Percentiles rank a stretch among this genome's conserved stretches.
phyloP scores from a whole-genome alignment of 2,329 filamentous ascomycete genomes.

The Mycosphaerella sp. region DNA sequence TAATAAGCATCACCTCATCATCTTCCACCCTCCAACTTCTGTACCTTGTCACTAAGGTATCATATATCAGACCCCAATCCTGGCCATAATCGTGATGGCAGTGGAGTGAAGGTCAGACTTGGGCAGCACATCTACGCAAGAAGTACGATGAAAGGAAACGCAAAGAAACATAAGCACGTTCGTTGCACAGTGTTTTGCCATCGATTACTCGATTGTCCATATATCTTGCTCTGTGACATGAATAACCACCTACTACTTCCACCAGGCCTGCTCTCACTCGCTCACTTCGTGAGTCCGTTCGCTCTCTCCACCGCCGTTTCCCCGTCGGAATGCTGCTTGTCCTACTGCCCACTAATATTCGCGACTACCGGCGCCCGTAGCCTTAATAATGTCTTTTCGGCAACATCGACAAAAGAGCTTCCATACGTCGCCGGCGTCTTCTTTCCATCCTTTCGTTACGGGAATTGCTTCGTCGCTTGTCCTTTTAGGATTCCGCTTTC shows the following conservation, averaged over 20 bases:
- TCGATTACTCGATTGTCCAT: conserved; percentile 7
- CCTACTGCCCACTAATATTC: conserved; percentile 21
- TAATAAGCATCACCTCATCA: too few relatives aligned
- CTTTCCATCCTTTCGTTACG: conserved; percentile 19
- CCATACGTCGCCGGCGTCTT: conserved; percentile 18
- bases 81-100: too few relatives aligned
- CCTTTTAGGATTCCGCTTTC: conserved; percentile 7
- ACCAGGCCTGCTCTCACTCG: conserved; percentile 3
- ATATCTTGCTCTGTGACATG: conserved; percentile 16
- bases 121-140: too few relatives aligned
- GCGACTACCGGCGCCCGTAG: conserved; percentile 6
- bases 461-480: conserved; percentile 11
- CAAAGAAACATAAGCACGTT: too few relatives aligned
- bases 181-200: neutral
- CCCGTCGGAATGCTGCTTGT: conserved; percentile 21
- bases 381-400: neutral
- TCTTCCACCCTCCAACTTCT: too few relatives aligned
- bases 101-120: too few relatives aligned
- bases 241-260: conserved; percentile 18
- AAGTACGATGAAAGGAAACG: too few relatives aligned
- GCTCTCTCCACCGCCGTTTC: conserved; percentile 20
- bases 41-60: too few relatives aligned
- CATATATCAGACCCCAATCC: too few relatives aligned
- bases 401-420: conserved; percentile 23
- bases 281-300: neutral